phyloP scores from a whole-genome alignment of 805 yeast species.

The Saturnispora serradocipensis region DNA sequence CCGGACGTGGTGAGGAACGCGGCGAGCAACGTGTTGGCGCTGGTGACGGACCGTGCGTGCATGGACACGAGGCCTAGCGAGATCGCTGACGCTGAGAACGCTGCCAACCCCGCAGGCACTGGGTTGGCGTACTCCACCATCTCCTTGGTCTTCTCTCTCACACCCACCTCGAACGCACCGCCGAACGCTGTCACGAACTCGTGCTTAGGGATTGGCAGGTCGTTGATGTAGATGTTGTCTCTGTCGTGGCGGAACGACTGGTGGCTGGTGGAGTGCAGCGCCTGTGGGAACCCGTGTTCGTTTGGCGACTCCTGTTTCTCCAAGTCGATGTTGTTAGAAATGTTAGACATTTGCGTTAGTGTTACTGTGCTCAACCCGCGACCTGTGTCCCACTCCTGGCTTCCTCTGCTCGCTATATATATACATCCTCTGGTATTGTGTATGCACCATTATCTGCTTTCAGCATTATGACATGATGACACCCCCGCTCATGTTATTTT shows the following conservation, averaged over 20 bases:
- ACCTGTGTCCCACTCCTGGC: background rate
- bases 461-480: background rate
- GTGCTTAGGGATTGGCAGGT: conserved; percentile 35
- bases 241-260: conserved; percentile 32
- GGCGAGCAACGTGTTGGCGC: conserved; percentile 36
- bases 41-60: conserved; percentile 37
- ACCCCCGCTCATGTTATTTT: background rate
- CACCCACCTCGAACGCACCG: conserved; percentile 42
- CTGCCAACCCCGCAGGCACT: conserved; percentile 45
- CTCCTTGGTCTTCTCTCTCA: conserved; percentile 22
- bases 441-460: background rate
- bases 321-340: conserved; percentile 18
- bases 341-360: background rate
- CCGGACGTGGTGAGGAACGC: conserved; percentile 44
- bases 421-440: too few species aligned
- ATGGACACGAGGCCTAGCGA: conserved; percentile 38
- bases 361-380: background rate
- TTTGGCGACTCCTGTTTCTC: conserved; percentile 16
- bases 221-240: conserved; percentile 34
- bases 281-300: conserved; percentile 5
- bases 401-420: background rate
- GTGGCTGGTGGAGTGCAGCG: conserved; percentile 7
- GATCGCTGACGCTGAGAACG: conserved; percentile 39
- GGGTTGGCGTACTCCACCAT: conserved; percentile 33
- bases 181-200: conserved; percentile 60